These are phyloP conservation scores for Ganoderma multipileum DNA, from an alignment of 1,284 basidiomycete genomes.

Conservation along the genomic window DNA sequence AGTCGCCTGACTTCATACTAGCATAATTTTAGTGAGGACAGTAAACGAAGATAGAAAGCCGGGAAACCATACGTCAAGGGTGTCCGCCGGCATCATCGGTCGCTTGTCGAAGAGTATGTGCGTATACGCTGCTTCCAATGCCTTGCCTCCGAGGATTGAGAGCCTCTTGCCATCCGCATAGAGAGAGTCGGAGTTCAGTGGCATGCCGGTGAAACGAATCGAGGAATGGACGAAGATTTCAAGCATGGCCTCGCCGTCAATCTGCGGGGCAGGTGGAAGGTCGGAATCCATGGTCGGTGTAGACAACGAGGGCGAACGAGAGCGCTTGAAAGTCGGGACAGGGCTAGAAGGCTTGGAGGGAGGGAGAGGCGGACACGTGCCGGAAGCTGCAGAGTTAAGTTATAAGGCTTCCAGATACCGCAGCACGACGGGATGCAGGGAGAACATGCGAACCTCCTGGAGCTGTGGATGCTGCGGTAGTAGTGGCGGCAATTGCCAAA, in stretches of 20 bases:
- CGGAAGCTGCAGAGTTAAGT: slow-evolving; percentile 27
- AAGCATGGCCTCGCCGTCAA: slow-evolving; percentile 60
- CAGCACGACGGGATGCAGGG: slow-evolving; percentile 16
- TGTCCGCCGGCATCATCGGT: slow-evolving; percentile 56
- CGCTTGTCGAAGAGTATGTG: slow-evolving; percentile 57
- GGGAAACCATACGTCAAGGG: slow-evolving; percentile 55
- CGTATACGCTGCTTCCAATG: slow-evolving; percentile 58
- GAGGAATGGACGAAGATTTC: slow-evolving; percentile 74
- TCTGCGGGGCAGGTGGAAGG: slow-evolving; percentile 48
- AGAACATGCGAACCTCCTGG: slow-evolving; percentile 7
- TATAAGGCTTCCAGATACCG: slow-evolving; percentile 25
- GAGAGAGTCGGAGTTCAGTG: slow-evolving; percentile 44
- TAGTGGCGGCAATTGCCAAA: slow-evolving; percentile 12
- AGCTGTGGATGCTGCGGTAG: slow-evolving; percentile 25
- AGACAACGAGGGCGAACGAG: slow-evolving; percentile 33
- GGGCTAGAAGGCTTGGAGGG: slow-evolving; percentile 31
- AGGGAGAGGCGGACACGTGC: slow-evolving; percentile 38
- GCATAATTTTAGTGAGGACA: slow-evolving; percentile 37
- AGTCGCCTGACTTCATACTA: slow-evolving; percentile 40
- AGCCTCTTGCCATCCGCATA: slow-evolving; percentile 68
- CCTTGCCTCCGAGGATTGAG: slow-evolving; percentile 56
- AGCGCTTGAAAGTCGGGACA: slow-evolving; percentile 37
- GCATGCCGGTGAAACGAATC: slow-evolving; percentile 53
- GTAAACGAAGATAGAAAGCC: slow-evolving; percentile 8
- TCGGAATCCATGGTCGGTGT: slow-evolving; percentile 34